Evolutionary conservation across 371 early-diverging fungal genomes (phyloP).

Genomic region (Mucor ambiguus): DNA sequence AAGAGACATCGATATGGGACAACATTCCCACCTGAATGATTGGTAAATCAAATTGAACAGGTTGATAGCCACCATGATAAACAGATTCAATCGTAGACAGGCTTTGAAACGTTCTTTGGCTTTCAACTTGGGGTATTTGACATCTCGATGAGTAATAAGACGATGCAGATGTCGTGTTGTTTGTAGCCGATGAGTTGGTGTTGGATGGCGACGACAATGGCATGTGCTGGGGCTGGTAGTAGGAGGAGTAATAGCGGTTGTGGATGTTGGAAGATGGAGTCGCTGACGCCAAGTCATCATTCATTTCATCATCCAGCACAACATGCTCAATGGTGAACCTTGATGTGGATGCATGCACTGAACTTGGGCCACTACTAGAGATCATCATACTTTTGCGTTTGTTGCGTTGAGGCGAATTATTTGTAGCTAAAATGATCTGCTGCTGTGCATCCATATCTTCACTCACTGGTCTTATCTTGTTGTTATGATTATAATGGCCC

Average conservation of each 20-base stretch:
- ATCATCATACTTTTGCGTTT: neutral
- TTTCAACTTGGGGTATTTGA: conserved; percentile 16
- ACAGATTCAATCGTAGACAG: conserved; percentile 16
- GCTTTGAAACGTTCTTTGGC: conserved; percentile 14
- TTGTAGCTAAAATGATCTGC: neutral
- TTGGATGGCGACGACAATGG: conserved; percentile 9
- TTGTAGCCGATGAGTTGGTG: neutral
- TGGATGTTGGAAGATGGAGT: neutral
- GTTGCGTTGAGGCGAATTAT: conserved; percentile 1
- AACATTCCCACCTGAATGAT: conserved; percentile 20
- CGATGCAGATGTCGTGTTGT: conserved; percentile 1
- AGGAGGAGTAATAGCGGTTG: neutral
- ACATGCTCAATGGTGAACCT: neutral
- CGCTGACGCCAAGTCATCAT: neutral
- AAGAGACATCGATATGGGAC: conserved; percentile 21
- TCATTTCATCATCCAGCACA: neutral
- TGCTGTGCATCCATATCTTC: neutral
- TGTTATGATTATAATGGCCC: conserved; percentile 9
- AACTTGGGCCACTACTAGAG: neutral
- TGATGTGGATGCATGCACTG: neutral
- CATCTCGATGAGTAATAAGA: conserved; percentile 11
- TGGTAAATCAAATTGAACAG: conserved; percentile 19
- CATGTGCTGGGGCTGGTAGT: conserved; percentile 12
- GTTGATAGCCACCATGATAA: conserved; percentile 1
- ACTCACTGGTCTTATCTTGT: conserved; percentile 6